Evolutionary conservation across 106 monocot genomes (phyloP), one percentile per base, ranked within the genome.

Genomic region (Ottelia alismoides): DNA sequence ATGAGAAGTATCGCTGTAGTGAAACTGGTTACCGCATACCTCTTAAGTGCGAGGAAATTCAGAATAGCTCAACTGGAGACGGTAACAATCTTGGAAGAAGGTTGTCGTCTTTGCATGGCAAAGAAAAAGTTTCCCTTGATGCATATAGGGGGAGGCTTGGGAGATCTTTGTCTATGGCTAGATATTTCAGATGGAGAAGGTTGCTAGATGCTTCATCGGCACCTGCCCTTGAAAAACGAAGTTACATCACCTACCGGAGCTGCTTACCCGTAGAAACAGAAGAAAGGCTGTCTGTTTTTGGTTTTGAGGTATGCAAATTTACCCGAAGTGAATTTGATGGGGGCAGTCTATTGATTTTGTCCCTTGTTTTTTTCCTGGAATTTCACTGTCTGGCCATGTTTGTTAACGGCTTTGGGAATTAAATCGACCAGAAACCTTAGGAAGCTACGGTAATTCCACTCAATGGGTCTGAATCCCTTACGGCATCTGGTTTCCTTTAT

Each of bases 291-390:
- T 83, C 98, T 53, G 53, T 99, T 53, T 49, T 99, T 79, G 89
- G 98, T 75, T 99, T 99, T 86, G 98, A 99, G 98, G 98, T 99
- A 85, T 58, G n/a, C n/a, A n/a, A n/a, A n/a, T n/a, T n/a, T n/a
- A n/a, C n/a, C n/a, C n/a, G n/a, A n/a, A n/a, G n/a, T n/a, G n/a
- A n/a, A n/a, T n/a, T n/a, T n/a, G n/a, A n/a, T n/a, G n/a, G n/a
- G n/a, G n/a, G n/a, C n/a, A n/a, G n/a, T n/a, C n/a, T n/a, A n/a
- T n/a, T n/a, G n/a, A n/a, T n/a, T n/a, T n/a, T n/a, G n/a, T n/a
- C n/a, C n/a, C n/a, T n/a, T n/a, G n/a, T n/a, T n/a, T n/a, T n/a
- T n/a, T n/a, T n/a, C n/a, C n/a, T n/a, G n/a, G n/a, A n/a, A n/a
- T n/a, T n/a, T n/a, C n/a, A n/a, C n/a, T n/a, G n/a, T n/a, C n/a